Percentiles rank a stretch among this genome's conserved stretches.
These are phyloP conservation scores for Trichoderma citrinoviride DNA, from an alignment of 2,329 filamentous ascomycete genomes.

Conservation along the genomic window DNA sequence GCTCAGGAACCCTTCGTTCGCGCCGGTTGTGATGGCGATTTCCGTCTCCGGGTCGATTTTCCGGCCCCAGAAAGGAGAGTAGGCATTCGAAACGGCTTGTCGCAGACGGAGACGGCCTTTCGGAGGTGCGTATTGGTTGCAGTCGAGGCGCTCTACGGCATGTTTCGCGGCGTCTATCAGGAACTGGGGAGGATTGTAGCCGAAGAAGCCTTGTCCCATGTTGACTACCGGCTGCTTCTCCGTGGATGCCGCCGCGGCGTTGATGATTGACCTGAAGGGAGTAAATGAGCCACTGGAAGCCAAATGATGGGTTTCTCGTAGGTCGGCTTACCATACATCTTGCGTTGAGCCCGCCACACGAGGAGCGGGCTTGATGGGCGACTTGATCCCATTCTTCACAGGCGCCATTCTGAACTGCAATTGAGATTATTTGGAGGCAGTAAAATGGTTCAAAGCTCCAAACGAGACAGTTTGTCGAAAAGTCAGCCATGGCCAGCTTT, in stretches of 20 bases:
- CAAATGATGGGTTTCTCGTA: not conserved
- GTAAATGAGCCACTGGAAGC: not conserved
- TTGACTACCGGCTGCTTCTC: slow-evolving; percentile 2
- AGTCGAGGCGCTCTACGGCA: slow-evolving; percentile 3
- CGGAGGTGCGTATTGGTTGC: slow-evolving; percentile 8
- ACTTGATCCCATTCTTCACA: slow-evolving; percentile 6
- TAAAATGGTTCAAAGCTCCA: not conserved
- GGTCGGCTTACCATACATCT: not conserved
- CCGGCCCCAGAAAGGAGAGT: slow-evolving; percentile 8
- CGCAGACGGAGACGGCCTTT: slow-evolving; percentile 5
- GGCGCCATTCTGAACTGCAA: not conserved
- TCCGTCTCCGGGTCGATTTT: not conserved
- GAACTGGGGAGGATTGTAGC: slow-evolving; percentile 12
- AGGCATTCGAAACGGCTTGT: slow-evolving; percentile 5
- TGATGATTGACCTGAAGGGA: not conserved
- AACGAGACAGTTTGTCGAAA: not conserved
- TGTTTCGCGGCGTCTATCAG: slow-evolving; percentile 5
- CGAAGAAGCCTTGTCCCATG: slow-evolving; percentile 12
- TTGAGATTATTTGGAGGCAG: not conserved
- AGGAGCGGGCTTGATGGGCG: not conserved
- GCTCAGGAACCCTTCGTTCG: slow-evolving; percentile 10
- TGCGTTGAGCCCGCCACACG: not conserved
- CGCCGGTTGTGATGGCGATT: slow-evolving; percentile 1
- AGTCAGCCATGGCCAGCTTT: not conserved
- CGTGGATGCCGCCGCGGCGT: slow-evolving; percentile 4